Evolutionary conservation across 2,329 filamentous ascomycete genomes (phyloP), one percentile per base, ranked within the genome.

Genomic region (Elsinoe fawcettii): DNA sequence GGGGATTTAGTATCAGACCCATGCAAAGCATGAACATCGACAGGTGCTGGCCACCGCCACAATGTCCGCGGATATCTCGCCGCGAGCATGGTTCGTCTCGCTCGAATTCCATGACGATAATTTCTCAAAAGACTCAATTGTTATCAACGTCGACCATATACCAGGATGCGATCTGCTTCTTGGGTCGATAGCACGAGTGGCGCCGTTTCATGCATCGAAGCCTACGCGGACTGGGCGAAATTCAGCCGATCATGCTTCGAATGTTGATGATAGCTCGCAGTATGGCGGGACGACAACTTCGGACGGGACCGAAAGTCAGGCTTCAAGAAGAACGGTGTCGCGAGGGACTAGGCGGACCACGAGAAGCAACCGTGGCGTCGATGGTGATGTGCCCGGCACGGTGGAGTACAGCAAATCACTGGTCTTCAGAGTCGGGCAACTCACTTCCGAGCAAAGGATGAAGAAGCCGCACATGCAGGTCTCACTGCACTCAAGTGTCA

Each of bases 401-500:
- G 41, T 56, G 9, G 54, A 56, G n/a, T 39, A 49, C 27, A 49
- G 25, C 14, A 60, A 51, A 36, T 58, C 60, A 8, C 9, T 61
- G 34, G 51, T 60, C 4, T 61, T 61, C 37, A 54, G 55, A 14
- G 58, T 57, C n/a, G 46, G 36, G 14, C 49, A 56, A 22, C 41
- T 59, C 46, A 61, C 55, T 25, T n/a, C 60, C 14, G 60, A 61
- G 18, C 60, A 61, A 23, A 46, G 51, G 23, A 30, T 51, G 30
- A 61, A 61, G 49, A 57, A 60, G 20, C 58, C 58, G 4, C 54
- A 57, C 25, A 53, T 61, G 43, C 60, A 61, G 14, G 23, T 61
- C 6, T 71, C 69, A 5, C 57, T 71, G 1, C 69, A 71, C 34
- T 58, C 65, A n/a, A 66, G 63, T 11, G 57, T 70, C n/a, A 69